Evolutionary conservation across 1,139 yeast genomes (phyloP), one percentile per base, ranked within the genome.

Genomic region (Tardiomyces depauwii): DNA sequence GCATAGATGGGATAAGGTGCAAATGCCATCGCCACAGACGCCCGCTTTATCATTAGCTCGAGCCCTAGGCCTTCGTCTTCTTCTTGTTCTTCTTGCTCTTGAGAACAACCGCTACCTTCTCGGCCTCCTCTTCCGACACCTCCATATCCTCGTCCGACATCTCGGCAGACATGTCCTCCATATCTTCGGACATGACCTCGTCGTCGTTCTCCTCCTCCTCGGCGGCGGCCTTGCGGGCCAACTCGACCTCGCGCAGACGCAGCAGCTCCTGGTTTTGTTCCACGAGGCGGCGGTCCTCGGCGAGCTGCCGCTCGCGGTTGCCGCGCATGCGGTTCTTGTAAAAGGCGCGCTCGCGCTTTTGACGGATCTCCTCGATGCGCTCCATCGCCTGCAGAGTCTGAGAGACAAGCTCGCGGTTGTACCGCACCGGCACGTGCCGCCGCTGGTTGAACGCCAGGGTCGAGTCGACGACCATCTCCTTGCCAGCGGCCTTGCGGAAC

Each of bases 281-380:
- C 45, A 91, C 93, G 63, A 91, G 75, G 69, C 86, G 86, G 72
- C 80, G 81, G 70, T 91, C 98, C 51, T 85, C 75, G 51, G 81
- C 87, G 62, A 87, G 73, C 65, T 84, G 83, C 67, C 80, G 79
- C 57, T 85, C 96, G 69, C 82, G 83, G 71, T 93, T 91, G 55
- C 96, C 97, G 70, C 85, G 86, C 99, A 91, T 91, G 80, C 98
- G 86, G 72, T 89, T 88, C 88, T 88, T 89, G 74, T 87, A 91
- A 87, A 91, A 91, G 33, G 97, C 96, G 64, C 95, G 77, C 71
- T 93, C 98, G 74, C 99, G 83, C 77, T 82, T 87, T 65, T 78
- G 82, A 74, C 98, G 81, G 67, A 91, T 91, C 71, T 88, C 95
- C 67, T 91, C 96, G 52, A 93, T 82, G 71, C 97, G 81, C 49